These are phyloP conservation scores for Globisporangium emineosum DNA, from an alignment of 352 stramenopile species.

Conservation along the genomic window DNA sequence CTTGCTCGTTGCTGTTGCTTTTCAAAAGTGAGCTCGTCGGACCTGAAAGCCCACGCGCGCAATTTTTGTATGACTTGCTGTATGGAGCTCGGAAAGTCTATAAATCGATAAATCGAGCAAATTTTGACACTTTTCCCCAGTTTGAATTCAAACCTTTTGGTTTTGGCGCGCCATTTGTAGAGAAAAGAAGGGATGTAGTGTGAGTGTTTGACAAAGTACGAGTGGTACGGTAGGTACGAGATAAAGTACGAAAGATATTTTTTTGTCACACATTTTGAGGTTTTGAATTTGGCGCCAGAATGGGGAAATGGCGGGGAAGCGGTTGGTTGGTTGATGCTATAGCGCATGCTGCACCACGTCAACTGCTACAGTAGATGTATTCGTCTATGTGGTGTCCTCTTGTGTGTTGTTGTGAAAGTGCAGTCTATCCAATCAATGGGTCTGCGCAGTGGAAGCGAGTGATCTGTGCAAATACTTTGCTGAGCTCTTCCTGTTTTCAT, in stretches of 20 bases:
- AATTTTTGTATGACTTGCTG: not conserved
- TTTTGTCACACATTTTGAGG: slow-evolving; percentile 2
- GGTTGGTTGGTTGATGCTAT: not conserved
- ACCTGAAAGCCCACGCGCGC: not conserved
- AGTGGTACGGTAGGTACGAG: not conserved
- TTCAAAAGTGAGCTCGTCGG: slow-evolving; percentile 11
- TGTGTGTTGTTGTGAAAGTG: not conserved
- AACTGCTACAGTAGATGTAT: too few relatives aligned
- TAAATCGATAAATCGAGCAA: slow-evolving; percentile 2
- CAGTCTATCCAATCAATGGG: not conserved
- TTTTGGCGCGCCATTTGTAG: slow-evolving; percentile 3
- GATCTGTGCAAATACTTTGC: not conserved
- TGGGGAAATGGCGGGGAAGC: not conserved
- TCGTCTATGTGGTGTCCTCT: not conserved
- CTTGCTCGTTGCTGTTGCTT: slow-evolving; percentile 8
- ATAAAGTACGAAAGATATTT: slow-evolving; percentile 8
- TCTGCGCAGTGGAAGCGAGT: too few relatives aligned
- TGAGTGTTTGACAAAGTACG: not conserved
- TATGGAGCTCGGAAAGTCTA: not conserved
- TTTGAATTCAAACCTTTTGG: slow-evolving; percentile 21
- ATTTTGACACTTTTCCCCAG: not conserved
- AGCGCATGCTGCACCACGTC: not conserved
- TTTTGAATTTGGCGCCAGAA: slow-evolving; percentile 4
- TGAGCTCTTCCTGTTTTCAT: not conserved
- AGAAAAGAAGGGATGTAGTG: not conserved